Evolutionary conservation across 2,329 filamentous ascomycete genomes (phyloP).

Genomic region (Aureobasidium uvarum): DNA sequence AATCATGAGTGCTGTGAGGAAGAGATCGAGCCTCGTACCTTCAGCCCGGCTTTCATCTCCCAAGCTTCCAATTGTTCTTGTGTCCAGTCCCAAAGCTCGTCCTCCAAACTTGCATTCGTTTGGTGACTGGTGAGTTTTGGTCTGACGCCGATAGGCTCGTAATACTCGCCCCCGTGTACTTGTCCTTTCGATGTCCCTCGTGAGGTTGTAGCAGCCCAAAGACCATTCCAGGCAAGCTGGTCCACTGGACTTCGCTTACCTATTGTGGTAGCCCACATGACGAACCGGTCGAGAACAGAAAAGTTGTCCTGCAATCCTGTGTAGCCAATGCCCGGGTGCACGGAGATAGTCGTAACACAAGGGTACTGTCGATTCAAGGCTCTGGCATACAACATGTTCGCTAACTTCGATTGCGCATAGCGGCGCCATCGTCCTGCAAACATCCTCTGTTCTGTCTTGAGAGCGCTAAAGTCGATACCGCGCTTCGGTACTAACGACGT

Average conservation of each 20-base stretch:
- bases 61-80: slow-evolving; percentile 32
- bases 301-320: slow-evolving; percentile 40
- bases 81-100: slow-evolving; percentile 37
- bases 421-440: slow-evolving; percentile 29
- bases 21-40: not conserved
- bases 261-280: slow-evolving; percentile 27
- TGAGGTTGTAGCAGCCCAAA: slow-evolving; percentile 33
- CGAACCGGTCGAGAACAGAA: slow-evolving; percentile 36
- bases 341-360: slow-evolving; percentile 36
- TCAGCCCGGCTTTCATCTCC: slow-evolving; percentile 13
- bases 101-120: slow-evolving; percentile 30
- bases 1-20: not conserved
- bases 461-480: slow-evolving; percentile 30
- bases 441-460: slow-evolving; percentile 30
- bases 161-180: slow-evolving; percentile 34
- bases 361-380: slow-evolving; percentile 43
- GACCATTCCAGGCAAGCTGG: slow-evolving; percentile 31
- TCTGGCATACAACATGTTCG: slow-evolving; percentile 46
- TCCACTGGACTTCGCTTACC: slow-evolving; percentile 28
- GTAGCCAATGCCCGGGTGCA: slow-evolving; percentile 43
- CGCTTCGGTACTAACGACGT: slow-evolving; percentile 24
- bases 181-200: slow-evolving; percentile 26
- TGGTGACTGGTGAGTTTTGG: slow-evolving; percentile 23
- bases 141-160: slow-evolving; percentile 33
- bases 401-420: slow-evolving; percentile 49